Evolutionary conservation across 1,139 yeast genomes (phyloP).

Genomic region (Taphrina pruni): DNA sequence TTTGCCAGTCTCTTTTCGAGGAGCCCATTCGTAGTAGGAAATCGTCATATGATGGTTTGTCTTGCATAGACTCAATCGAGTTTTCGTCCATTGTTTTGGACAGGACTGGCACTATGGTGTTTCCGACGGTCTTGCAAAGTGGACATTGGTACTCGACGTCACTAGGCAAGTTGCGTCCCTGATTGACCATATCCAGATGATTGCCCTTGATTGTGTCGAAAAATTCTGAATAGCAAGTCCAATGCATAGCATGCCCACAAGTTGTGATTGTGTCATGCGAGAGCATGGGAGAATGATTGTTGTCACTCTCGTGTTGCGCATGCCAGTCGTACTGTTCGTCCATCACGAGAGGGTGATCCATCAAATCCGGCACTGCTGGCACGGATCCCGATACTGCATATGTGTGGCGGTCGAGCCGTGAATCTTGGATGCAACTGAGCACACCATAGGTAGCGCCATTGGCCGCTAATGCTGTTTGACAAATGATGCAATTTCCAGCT

Average conservation of each 20-base stretch:
- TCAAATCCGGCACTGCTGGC: background rate
- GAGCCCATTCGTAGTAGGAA: background rate
- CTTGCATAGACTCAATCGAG: background rate
- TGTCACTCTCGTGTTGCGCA: conserved; percentile 57
- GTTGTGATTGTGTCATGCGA: conserved; percentile 63
- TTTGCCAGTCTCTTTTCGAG: conserved; percentile 1
- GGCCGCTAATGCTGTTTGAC: conserved; percentile 69
- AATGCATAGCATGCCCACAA: conserved; percentile 96
- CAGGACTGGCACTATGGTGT: conserved; percentile 77
- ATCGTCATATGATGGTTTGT: background rate
- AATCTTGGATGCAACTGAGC: conserved; percentile 29
- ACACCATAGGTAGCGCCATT: conserved; percentile 22
- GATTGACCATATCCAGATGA: conserved; percentile 77
- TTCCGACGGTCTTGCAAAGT: conserved; percentile 83
- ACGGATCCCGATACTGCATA: background rate
- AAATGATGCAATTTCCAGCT: conserved; percentile 79
- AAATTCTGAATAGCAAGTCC: conserved; percentile 72
- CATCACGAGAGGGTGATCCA: conserved; percentile 22
- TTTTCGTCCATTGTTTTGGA: conserved; percentile 7
- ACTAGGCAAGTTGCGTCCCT: conserved; percentile 75
- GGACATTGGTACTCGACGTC: conserved; percentile 82
- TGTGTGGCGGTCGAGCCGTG: conserved; percentile 26
- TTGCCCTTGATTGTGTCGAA: conserved; percentile 61
- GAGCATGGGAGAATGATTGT: conserved; percentile 49
- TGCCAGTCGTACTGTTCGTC: conserved; percentile 55